These are phyloP conservation scores for Viscum album DNA, from an alignment of 177 flowering plant species.

Conservation along the genomic window DNA sequence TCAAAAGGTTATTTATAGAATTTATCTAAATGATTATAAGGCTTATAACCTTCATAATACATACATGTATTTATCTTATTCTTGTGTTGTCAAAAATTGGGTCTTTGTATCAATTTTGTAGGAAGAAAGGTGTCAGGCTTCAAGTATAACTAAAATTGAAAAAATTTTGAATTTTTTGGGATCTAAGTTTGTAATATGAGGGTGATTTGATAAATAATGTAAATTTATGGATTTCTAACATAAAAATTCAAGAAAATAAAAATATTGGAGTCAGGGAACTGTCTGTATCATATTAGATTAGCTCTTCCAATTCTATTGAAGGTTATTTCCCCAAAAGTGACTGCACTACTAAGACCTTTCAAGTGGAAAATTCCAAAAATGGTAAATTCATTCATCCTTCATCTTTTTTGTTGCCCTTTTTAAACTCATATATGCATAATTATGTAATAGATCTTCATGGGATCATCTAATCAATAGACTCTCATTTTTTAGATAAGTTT, in stretches of 20 bases:
- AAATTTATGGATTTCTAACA: constrained; percentile 31
- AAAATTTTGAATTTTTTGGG: constrained; percentile 43
- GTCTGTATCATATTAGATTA: constrained; percentile 48
- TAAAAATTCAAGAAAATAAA: constrained; percentile 56
- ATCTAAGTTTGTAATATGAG: constrained; percentile 20
- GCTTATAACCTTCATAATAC: constrained; percentile 69
- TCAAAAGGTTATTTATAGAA: constrained; percentile 48
- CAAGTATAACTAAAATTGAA: constrained; percentile 27
- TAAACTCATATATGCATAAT: neutral
- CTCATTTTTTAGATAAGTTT: no score
- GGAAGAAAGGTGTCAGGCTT: constrained; percentile 33
- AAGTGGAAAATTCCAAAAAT: constrained; percentile 16
- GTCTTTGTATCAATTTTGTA: constrained; percentile 43
- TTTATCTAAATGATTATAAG: constrained; percentile 69
- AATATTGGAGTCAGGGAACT: constrained; percentile 34
- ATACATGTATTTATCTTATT: constrained; percentile 48
- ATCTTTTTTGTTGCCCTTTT: neutral
- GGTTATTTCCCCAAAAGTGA: constrained; percentile 70
- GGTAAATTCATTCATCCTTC: constrained; percentile 21
- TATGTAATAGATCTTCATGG: no score
- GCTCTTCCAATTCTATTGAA: constrained; percentile 80
- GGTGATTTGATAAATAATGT: constrained; percentile 26
- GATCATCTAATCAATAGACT: no score
- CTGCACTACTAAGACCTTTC: constrained; percentile 7
- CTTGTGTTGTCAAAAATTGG: constrained; percentile 46